Percentiles rank a stretch among this genome's conserved stretches.
These are phyloP conservation scores for Vinca minor DNA, from an alignment of 257 asterid genomes.

Conservation along the genomic window DNA sequence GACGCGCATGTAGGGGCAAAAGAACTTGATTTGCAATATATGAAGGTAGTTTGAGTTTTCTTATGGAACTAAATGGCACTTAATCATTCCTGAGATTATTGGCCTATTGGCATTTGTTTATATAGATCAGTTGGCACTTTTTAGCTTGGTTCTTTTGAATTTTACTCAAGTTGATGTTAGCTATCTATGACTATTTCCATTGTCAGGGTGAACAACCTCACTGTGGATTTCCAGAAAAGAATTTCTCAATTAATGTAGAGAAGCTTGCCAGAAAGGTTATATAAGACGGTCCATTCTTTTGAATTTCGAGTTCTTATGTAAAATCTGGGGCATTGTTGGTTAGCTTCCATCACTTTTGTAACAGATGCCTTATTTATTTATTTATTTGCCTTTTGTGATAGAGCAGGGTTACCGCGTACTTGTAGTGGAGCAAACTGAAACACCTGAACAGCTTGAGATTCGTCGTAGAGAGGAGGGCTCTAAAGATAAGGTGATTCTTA, in stretches of 20 bases:
- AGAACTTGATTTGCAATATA: slow-evolving; percentile 93
- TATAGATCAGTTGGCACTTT: background rate
- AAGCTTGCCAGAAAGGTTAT: slow-evolving; percentile 85
- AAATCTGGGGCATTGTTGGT: background rate
- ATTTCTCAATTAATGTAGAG: slow-evolving; percentile 74
- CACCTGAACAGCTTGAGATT: slow-evolving; percentile 89
- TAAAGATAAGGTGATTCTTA: slow-evolving; percentile 68
- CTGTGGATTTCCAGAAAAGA: slow-evolving; percentile 98
- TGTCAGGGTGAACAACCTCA: slow-evolving; percentile 97
- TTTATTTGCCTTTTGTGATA: slow-evolving; percentile 15
- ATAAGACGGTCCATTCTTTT: slow-evolving; percentile 13
- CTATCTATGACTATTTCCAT: slow-evolving; percentile 12
- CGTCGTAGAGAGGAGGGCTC: slow-evolving; percentile 85
- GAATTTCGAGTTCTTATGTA: slow-evolving; percentile 4
- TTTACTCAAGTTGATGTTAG: background rate
- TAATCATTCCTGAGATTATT: background rate
- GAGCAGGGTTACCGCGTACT: slow-evolving; percentile 89
- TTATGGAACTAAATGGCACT: background rate
- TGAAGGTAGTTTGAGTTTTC: slow-evolving; percentile 61
- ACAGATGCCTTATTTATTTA: slow-evolving; percentile 5
- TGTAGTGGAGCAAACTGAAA: slow-evolving; percentile 98
- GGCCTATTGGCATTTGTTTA: background rate
- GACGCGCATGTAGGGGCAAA: slow-evolving; percentile 96
- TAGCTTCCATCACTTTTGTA: slow-evolving; percentile 10
- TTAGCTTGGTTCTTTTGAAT: background rate